Evolutionary conservation across 768 basidiomycete genomes (phyloP), one percentile per base, ranked within the genome.

Genomic region (Paxillus rubicundulus): DNA sequence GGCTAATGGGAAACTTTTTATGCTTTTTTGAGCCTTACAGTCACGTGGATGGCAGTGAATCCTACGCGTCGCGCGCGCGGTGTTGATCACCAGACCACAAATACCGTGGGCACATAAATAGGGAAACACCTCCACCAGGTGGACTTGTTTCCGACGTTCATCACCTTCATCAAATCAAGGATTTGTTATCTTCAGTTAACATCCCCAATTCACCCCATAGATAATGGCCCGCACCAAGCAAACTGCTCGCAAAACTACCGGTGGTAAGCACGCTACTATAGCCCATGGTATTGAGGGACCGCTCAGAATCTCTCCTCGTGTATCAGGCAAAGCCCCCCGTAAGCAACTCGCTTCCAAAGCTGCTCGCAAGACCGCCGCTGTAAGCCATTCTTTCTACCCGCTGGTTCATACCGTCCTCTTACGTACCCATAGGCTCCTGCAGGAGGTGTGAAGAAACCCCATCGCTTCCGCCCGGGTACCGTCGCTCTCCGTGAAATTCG

Each of bases 211-310:
- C 30, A 52, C 2, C 16, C 43, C 32, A 16, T 37, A 46, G 40
- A 17, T 70, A 79, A 86, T 84, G 83, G 83, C 83, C 57, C 84
- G 84, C 55, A 85, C 84, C 45, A 86, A 86, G 77, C 89, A 89
- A 76, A 89, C 87, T 56, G 88, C 86, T 55, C 85, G 86, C 76
- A 89, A 88, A 72, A 87, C 87, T 49, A 88, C 86, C 64, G 87
- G 84, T 79, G 86, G 83, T 77, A 61, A 56, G 72, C 55, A 8
- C 24, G 2, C 7, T 44, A 28, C 30, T 43, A 30, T 27, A 8
- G 7, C 9, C 30, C 30, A 30, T 16, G 9, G 12, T 14, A 5
- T 44, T 9, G 37, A 28, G 16, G 12, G 7, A n/a, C n/a, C 21
- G 13, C 38, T 47, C 32, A 12, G 45, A 41, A 44, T 52, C 30